Base-by-base conservation (phyloP, 441 rosid genomes). In the Syzygium malaccense region DNA sequence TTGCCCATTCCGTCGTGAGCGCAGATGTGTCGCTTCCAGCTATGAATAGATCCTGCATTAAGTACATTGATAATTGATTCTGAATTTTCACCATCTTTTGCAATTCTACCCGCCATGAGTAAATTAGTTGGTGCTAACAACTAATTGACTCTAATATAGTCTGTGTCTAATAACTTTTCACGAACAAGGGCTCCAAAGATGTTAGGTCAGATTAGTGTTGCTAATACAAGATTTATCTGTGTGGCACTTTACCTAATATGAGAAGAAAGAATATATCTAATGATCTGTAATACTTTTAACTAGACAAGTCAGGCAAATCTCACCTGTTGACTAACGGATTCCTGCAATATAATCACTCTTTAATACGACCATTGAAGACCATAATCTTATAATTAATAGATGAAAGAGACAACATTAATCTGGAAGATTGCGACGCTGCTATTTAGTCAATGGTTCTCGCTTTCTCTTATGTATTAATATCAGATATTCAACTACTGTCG, bases 31-130 rank as follows among this genome's bases (percentile, higher is more conserved):
- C 71, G 10, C 71, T 60, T 60, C 68, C 68, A 0, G 68, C 68
- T 18, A 60, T 60, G 68, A 60, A 62, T 62, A 62, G 37, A 62
- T 62, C 71, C 71, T 62, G 37, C 8, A 20, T 62, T 7, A 14
- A 62, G 9, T 62, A 62, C 71, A 62, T 62, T 62, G 66, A 58
- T 58, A 60, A 28, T 60, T 18, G 17, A 28, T 60, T 8, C 68
- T 28, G 28, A 60, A 60, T 60, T 60, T 60, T 60, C 32, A 28
- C 8, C 0, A 2, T 28, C 68, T 60, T 60, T 6, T 0, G 0
- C n/a, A 60, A 28, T 60, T 28, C 4, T 28, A 1, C 2, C 68
- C 2, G 8, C 68, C 68, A 28, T 14, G 32, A 60, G 68, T 45
- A 13, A 28, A 60, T 60, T 13, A 60, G 68, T 60, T 28, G 68